These are phyloP conservation scores for Kernera saxatilis DNA, from an alignment of 345 rosid species.

Conservation along the genomic window DNA sequence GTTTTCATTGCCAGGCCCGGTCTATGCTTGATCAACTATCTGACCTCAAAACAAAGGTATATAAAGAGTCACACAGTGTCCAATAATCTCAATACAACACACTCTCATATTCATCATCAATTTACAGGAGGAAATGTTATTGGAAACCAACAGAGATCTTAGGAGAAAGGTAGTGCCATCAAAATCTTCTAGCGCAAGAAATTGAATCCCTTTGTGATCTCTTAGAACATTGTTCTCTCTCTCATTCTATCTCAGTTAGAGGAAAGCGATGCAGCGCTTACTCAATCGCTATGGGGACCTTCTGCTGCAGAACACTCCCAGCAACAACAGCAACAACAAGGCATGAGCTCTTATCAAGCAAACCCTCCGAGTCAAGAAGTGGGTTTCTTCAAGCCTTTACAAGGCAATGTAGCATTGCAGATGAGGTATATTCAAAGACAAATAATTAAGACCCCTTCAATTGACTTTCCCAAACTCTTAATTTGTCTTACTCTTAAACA, in stretches of 20 bases:
- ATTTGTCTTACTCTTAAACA: neutral
- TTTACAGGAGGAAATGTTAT: slow-evolving; percentile 31
- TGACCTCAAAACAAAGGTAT: slow-evolving; percentile 32
- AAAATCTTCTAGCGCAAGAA: neutral
- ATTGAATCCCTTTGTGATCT: neutral
- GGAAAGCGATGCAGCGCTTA: slow-evolving; percentile 29
- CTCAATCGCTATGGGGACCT: slow-evolving; percentile 23
- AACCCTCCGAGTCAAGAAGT: slow-evolving; percentile 24
- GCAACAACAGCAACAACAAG: slow-evolving; percentile 23
- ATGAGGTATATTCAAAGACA: slow-evolving; percentile 27
- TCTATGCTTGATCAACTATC: slow-evolving; percentile 33
- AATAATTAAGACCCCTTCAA: neutral
- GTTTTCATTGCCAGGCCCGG: slow-evolving; percentile 25
- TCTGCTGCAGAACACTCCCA: slow-evolving; percentile 23
- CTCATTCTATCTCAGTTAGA: slow-evolving; percentile 22
- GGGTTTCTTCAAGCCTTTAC: slow-evolving; percentile 34
- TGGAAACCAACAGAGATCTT: slow-evolving; percentile 36
- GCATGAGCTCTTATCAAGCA: slow-evolving; percentile 13
- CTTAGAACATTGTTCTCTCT: neutral
- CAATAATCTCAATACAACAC: neutral
- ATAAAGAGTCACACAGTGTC: neutral
- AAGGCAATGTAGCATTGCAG: slow-evolving; percentile 30
- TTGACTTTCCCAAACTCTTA: neutral
- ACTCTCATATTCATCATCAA: neutral
- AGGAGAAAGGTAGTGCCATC: slow-evolving; percentile 28